Percentiles rank a stretch among this genome's conserved stretches.
Conservation (phyloP, 1,284 basidiomycete species). For the Trichosporon asahii region DNA sequence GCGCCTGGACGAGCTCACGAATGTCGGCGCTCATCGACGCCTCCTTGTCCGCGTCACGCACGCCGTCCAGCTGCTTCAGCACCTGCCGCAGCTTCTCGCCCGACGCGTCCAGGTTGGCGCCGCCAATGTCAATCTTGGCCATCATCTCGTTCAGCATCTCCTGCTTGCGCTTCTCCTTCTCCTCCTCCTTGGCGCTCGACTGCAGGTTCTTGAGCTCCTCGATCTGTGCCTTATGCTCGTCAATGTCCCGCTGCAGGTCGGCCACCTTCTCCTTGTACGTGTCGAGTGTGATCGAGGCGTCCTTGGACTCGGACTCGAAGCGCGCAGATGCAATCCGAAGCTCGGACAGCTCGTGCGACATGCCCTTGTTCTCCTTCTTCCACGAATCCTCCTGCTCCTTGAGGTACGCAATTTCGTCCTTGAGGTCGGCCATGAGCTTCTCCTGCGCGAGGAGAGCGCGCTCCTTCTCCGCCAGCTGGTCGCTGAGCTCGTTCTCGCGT, state of each 20-base stretch:
- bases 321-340: slow-evolving; percentile 86
- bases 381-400: slow-evolving; percentile 75
- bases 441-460: slow-evolving; percentile 64
- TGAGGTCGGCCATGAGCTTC: slow-evolving; percentile 69
- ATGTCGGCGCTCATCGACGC: slow-evolving; percentile 39
- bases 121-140: slow-evolving; percentile 86
- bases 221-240: slow-evolving; percentile 80
- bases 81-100: slow-evolving; percentile 45
- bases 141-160: slow-evolving; percentile 99
- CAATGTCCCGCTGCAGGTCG: slow-evolving; percentile 82
- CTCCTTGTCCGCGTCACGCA: slow-evolving; percentile 23
- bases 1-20: slow-evolving; percentile 67
- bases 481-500: slow-evolving; percentile 94
- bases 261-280: slow-evolving; percentile 92
- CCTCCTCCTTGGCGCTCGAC: slow-evolving; percentile 83
- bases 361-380: slow-evolving; percentile 78
- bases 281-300: slow-evolving; percentile 89
- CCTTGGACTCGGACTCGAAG: slow-evolving; percentile 92
- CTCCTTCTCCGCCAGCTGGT: slow-evolving; percentile 89
- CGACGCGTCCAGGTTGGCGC: slow-evolving; percentile 31
- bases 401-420: slow-evolving; percentile 78
- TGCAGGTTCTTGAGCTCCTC: slow-evolving; percentile 78
- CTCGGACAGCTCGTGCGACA: slow-evolving; percentile 78
- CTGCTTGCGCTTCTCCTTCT: slow-evolving; percentile 97
- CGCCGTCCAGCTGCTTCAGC: slow-evolving; percentile 41